These are phyloP conservation scores for Lycium ferocissimum DNA, from an alignment of 257 asterid species.

Conservation along the genomic window DNA sequence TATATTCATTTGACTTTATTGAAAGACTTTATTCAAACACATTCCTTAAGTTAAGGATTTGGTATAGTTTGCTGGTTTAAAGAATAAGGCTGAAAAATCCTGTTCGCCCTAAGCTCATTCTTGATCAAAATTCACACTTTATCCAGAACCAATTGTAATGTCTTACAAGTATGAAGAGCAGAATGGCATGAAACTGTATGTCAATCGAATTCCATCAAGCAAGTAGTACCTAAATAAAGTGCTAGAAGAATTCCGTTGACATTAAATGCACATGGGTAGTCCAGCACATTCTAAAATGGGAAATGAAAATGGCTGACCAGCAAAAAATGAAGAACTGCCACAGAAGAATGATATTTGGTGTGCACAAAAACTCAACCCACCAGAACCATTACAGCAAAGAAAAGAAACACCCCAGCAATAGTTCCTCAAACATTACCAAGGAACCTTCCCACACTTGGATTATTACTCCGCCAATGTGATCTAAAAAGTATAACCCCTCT, in stretches of 20 bases:
- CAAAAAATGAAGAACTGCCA: not conserved
- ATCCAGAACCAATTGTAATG: not conserved
- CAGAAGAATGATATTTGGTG: not conserved
- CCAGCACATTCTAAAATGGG: not conserved
- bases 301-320: not conserved
- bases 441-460: not conserved
- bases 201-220: not conserved
- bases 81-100: not conserved
- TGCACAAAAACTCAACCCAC: slow-evolving; percentile 3
- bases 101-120: not conserved
- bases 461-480: not conserved
- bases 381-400: not conserved
- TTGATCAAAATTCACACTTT: not conserved
- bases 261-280: not conserved
- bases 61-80: not conserved
- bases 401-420: not conserved
- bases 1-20: not conserved
- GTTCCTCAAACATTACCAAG: not conserved
- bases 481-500: not conserved
- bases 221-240: not conserved
- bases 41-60: not conserved
- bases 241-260: not conserved
- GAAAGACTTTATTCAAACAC: not conserved
- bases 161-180: slow-evolving; percentile 1
- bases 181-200: not conserved